Conservation (phyloP, 164 flowering plant species). For the Stephania cephalantha region DNA sequence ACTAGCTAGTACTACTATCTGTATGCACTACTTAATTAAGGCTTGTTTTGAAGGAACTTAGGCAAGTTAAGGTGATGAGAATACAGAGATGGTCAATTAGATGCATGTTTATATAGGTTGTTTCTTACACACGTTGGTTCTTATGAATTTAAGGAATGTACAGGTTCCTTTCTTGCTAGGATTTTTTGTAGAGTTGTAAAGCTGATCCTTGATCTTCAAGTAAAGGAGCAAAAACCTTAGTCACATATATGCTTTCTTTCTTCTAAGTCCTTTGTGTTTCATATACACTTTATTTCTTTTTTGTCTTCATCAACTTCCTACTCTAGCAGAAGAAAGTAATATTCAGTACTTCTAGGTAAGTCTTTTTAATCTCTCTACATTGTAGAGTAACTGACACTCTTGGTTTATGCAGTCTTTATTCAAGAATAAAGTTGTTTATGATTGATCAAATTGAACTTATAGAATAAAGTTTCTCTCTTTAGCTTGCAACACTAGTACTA, state of each 20-base stretch:
- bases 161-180: conserved; percentile 24
- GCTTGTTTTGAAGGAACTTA: not conserved
- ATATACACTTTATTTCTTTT: not conserved
- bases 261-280: not conserved
- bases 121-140: not conserved
- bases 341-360: not conserved
- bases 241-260: not conserved
- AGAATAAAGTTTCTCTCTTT: too few species aligned
- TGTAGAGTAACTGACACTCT: too few species aligned
- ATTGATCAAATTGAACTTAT: too few species aligned
- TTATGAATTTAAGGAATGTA: not conserved
- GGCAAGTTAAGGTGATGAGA: not conserved
- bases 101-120: conserved; percentile 6
- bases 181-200: conserved; percentile 16
- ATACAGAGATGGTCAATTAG: not conserved
- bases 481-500: too few species aligned
- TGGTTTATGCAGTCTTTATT: too few species aligned
- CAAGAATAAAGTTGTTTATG: too few species aligned
- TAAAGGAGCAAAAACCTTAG: conserved; percentile 8
- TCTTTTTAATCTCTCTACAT: too few species aligned
- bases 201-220: conserved; percentile 21
- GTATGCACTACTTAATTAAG: not conserved
- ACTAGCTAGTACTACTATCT: not conserved
- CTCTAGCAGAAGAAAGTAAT: not conserved
- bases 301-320: not conserved